phyloP scores from a whole-genome alignment of 2,329 filamentous ascomycete genomes.

The Ascochyta viciae-villosae region DNA sequence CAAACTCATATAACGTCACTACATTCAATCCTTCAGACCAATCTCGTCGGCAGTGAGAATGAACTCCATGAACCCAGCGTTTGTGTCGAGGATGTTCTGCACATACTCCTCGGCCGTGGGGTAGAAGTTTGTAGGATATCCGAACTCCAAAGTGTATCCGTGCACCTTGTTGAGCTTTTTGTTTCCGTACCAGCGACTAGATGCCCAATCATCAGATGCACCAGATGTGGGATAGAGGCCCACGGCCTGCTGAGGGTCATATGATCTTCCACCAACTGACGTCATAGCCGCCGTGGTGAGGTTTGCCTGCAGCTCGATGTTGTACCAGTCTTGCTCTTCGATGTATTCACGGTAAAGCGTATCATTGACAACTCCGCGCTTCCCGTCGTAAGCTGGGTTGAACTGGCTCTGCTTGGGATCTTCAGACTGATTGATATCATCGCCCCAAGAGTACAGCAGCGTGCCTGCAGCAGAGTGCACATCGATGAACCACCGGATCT shows the following conservation, averaged over 20 bases:
- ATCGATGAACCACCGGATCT: conserved; percentile 65
- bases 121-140: conserved; percentile 52
- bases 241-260: conserved; percentile 43
- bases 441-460: conserved; percentile 66
- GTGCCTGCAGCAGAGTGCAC: conserved; percentile 63
- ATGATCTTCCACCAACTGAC: conserved; percentile 43
- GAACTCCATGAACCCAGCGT: conserved; percentile 53
- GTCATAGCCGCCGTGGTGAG: conserved; percentile 46
- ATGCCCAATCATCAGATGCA: conserved; percentile 49
- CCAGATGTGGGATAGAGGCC: conserved; percentile 50
- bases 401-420: conserved; percentile 59
- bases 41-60: conserved; percentile 45
- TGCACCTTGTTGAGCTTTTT: conserved; percentile 50
- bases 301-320: conserved; percentile 42
- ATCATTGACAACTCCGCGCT: conserved; percentile 57
- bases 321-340: conserved; percentile 41
- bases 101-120: conserved; percentile 50
- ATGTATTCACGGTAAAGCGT: conserved; percentile 60
- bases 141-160: conserved; percentile 52
- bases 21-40: conserved; percentile 34
- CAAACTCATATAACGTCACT: too few relatives aligned
- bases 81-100: conserved; percentile 52
- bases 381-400: conserved; percentile 60
- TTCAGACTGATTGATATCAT: conserved; percentile 60
- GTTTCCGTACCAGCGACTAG: conserved; percentile 46